Evolutionary conservation across 2,329 filamentous ascomycete genomes (phyloP), one percentile per base, ranked within the genome.

Genomic region (Pseudofabraea citricarpa): DNA sequence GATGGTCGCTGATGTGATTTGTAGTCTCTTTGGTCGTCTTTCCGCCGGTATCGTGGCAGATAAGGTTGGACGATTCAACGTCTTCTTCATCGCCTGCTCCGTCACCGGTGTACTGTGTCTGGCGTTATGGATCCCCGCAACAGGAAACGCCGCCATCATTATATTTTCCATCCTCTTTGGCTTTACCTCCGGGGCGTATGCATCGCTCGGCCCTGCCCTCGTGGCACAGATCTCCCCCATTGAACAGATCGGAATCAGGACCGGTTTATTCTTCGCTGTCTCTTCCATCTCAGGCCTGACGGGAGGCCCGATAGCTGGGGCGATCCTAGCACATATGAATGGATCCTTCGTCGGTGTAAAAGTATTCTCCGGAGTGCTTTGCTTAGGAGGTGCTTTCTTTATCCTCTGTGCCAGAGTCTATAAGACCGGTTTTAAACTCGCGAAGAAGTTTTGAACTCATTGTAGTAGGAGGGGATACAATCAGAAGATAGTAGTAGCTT

Each of bases 141-240:
- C 37, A 18, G 45, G 41, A 10, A 55, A 52, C 6, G 53, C 50
- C 7, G 55, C 49, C 2, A 49, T 62, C 6, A 56, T 59, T n/a
- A 46, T 58, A 16, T 57, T 53, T 38, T 40, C 49, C 3, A 51
- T 55, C 6, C 19, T 59, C 1, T 60, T 56, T 42, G 59, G 56
- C 0, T 63, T 59, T 42, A 48, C 52, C 26, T 64, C 61, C 3
- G 62, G 59, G 8, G 50, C 55, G 1, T 55, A 59, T 21, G 51
- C 57, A 18, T 56, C 56, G 18, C 20, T 36, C 5, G 32, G 45
- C 5, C 45, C 49, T 26, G 41, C 42, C n/a, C 22, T 52, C 6
- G 27, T 54, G 2, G 27, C 31, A 9, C 35, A 41, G 16, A 43
- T 46, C 9, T 41, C 24, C 16, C 39, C 50, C 6, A 49, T 42